Base-by-base conservation (phyloP, 73 alveolate species). In the Paramecium pentaurelia region DNA sequence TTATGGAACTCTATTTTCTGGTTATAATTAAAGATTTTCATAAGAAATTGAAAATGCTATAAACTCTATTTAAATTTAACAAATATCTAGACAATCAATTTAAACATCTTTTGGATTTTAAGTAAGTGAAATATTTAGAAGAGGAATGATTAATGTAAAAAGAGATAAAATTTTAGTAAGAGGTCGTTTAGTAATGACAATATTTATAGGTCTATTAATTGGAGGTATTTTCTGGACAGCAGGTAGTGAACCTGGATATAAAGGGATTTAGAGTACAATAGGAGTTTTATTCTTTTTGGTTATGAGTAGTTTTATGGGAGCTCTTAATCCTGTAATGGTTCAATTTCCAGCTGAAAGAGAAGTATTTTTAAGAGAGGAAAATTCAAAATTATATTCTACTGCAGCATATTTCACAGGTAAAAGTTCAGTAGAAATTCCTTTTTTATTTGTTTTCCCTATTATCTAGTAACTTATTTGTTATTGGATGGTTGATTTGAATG, bases 291-390 rank as follows among this genome's bases (percentile, higher is more conserved):
- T 73, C 86, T 93, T 92, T 49, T 44, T 58, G 20, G 45, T 68
- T 18, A 58, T 94, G 42, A 71, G 68, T 71, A 32, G 32, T 42
- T 71, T 91, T 25, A 88, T 95, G 94, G 86, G 75, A 51, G 25
- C 89, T 4, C 44, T 70, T 7, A 84, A 49, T 88, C 86, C 88
- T 20, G 58, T 87, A 11, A 77, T 94, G 22, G 32, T 94, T 49
- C 34, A 86, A 16, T 92, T 95, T 86, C 90, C 95, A 11, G 70
- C 92, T 37, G 98, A 95, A 58, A 93, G 98, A 92, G 93, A 92
- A 28, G 92, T 95, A 9, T 95, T 95, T 92, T 85, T 95, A 30
- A 93, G 96, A 91, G 98, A 95, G 45, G 86, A 92, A 20, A 90
- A 95, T 18, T 54, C 94, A 1, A 91, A 93, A 68, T 25, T 85